These are phyloP conservation scores for Ochromonas danica DNA, from an alignment of 108 stramenopile genomes.

Conservation along the genomic window DNA sequence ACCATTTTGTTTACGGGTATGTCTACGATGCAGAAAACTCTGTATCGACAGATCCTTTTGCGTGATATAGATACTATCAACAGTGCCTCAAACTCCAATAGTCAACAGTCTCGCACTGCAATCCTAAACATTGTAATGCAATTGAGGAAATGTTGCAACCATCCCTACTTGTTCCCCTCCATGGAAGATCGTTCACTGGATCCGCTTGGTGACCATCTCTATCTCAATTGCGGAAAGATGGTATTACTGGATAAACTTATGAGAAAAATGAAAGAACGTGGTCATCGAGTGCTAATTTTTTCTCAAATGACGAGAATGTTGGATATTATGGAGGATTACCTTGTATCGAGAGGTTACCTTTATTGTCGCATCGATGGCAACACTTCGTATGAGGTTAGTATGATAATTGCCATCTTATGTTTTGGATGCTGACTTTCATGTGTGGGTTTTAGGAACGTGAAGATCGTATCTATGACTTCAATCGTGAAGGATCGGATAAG, in stretches of 20 bases:
- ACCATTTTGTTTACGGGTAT: conserved; percentile 73
- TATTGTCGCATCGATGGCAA: conserved; percentile 92
- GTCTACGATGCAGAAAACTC: conserved; percentile 68
- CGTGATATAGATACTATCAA: conserved; percentile 63
- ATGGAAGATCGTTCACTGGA: conserved; percentile 71
- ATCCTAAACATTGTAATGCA: conserved; percentile 88
- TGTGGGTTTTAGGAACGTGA: conserved; percentile 5
- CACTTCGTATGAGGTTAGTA: conserved; percentile 77
- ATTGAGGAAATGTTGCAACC: conserved; percentile 96
- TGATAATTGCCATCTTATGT: no score
- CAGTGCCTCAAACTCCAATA: conserved; percentile 57
- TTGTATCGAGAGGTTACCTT: conserved; percentile 67
- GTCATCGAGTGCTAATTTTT: conserved; percentile 88
- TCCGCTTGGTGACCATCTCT: conserved; percentile 61
- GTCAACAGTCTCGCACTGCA: conserved; percentile 75
- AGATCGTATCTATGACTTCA: conserved; percentile 34
- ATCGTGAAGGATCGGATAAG: conserved; percentile 3
- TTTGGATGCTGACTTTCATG: no score
- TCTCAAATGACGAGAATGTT: conserved; percentile 91
- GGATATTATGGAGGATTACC: conserved; percentile 84
- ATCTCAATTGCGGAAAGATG: conserved; percentile 72
- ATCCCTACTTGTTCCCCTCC: conserved; percentile 96
- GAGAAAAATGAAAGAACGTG: conserved; percentile 72
- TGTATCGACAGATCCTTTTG: conserved; percentile 74
- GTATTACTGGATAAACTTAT: conserved; percentile 85